phyloP scores from a whole-genome alignment of 345 rosid genomes.

The Arabidopsis suecica region DNA sequence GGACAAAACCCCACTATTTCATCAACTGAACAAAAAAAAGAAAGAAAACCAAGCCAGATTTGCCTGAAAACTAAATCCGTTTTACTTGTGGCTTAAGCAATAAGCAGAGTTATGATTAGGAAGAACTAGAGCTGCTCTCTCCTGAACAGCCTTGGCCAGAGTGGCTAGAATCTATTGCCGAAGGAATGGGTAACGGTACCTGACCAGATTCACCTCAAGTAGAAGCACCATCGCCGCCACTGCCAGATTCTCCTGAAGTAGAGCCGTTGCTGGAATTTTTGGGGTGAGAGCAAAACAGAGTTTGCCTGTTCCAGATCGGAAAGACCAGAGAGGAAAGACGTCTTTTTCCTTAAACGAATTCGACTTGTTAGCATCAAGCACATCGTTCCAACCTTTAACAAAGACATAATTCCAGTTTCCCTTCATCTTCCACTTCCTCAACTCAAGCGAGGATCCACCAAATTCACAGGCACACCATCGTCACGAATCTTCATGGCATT shows the following conservation, averaged over 20 bases:
- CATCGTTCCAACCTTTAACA: constrained; percentile 22
- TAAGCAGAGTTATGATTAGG: neutral
- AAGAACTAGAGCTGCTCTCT: neutral
- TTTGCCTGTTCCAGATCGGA: constrained; percentile 15
- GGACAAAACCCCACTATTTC: neutral
- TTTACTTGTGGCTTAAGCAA: constrained; percentile 1
- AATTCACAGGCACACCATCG: constrained; percentile 3
- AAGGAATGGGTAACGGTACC: neutral
- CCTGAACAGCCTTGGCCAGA: neutral
- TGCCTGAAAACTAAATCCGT: neutral
- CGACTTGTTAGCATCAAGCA: neutral
- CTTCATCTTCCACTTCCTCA: constrained; percentile 27
- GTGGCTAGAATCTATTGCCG: neutral
- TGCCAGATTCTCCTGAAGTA: neutral
- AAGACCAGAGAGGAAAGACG: constrained; percentile 23
- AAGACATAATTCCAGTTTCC: neutral
- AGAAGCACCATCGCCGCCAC: neutral
- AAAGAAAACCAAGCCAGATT: neutral
- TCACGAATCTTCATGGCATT: neutral
- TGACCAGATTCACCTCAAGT: constrained; percentile 7
- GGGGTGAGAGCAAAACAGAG: constrained; percentile 14
- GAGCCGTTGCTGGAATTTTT: neutral
- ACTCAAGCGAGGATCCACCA: constrained; percentile 26
- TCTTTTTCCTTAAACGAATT: neutral
- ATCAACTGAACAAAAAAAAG: neutral